Evolutionary conservation across 768 basidiomycete genomes (phyloP).

Genomic region (Psilocybe tampanensis): DNA sequence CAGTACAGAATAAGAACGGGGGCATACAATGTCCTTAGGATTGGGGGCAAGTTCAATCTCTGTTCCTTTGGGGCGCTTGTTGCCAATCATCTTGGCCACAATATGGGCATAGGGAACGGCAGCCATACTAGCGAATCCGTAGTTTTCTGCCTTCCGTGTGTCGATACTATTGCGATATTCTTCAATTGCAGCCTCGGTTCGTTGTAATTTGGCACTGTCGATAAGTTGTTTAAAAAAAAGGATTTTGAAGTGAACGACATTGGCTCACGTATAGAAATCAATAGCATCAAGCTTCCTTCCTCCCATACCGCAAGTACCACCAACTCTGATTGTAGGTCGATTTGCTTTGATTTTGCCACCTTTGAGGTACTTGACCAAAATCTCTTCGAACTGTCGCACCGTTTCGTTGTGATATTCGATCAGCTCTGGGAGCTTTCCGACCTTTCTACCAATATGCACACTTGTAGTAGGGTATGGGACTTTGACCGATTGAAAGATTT

Average conservation of each 20-base stretch:
- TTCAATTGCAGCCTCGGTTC: constrained; percentile 75
- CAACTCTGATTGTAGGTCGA: constrained; percentile 79
- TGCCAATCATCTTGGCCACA: constrained; percentile 69
- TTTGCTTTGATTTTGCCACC: constrained; percentile 77
- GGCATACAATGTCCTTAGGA: constrained; percentile 82
- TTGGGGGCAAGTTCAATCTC: constrained; percentile 78
- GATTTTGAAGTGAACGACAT: constrained; percentile 14
- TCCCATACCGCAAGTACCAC: constrained; percentile 81
- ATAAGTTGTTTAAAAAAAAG: constrained; percentile 3
- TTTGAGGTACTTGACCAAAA: constrained; percentile 90
- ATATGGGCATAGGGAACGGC: constrained; percentile 87
- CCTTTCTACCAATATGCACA: constrained; percentile 85
- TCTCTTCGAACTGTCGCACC: constrained; percentile 90
- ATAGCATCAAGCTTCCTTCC: constrained; percentile 90
- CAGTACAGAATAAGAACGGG: background rate
- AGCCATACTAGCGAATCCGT: constrained; percentile 91
- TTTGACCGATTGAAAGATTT: constrained; percentile 71
- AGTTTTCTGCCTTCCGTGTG: constrained; percentile 80
- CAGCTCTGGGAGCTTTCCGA: constrained; percentile 86
- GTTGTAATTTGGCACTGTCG: constrained; percentile 51
- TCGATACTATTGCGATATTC: constrained; percentile 73
- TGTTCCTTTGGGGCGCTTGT: constrained; percentile 76
- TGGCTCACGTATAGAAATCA: constrained; percentile 90
- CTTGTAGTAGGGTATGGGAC: constrained; percentile 92
- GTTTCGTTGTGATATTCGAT: constrained; percentile 92